A percentile compares a stretch with the other conserved stretches of the same genome.
phyloP scores from a whole-genome alignment of 345 rosid species.

The Euphorbia peplus region DNA sequence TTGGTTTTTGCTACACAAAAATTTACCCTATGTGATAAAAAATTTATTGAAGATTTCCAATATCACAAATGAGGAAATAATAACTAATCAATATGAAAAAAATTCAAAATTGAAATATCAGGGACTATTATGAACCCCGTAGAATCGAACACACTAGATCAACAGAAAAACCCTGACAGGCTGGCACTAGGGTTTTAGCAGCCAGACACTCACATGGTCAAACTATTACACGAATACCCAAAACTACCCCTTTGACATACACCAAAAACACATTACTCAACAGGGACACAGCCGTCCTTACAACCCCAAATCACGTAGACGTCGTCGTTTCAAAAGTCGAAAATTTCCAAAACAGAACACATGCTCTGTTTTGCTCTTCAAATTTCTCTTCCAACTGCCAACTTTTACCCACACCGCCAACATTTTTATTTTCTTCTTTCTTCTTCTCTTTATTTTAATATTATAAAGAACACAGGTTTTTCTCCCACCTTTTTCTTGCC shows the following conservation, averaged over 20 bases:
- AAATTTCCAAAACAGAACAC: no score
- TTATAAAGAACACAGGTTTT: neutral
- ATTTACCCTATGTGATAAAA: no score
- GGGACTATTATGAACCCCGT: neutral
- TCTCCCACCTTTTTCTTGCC: conserved; percentile 27
- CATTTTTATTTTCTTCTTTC: conserved; percentile 2
- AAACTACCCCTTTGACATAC: neutral
- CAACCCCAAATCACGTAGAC: no score
- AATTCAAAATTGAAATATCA: no score
- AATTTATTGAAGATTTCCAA: no score
- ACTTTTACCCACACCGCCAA: neutral
- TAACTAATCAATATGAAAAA: no score
- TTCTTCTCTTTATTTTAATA: neutral
- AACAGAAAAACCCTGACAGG: neutral
- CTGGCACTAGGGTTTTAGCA: conserved; percentile 4
- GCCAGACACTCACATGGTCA: neutral
- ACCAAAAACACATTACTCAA: no score
- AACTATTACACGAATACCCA: neutral
- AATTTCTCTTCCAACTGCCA: neutral
- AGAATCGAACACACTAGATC: neutral
- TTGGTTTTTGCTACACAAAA: no score
- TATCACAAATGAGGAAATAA: no score
- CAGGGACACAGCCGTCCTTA: neutral
- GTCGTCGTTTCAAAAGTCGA: neutral
- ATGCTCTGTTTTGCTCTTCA: no score